Evolutionary conservation across 306 rosid genomes (phyloP), one percentile per base, ranked within the genome.

Genomic region (Albizia julibrissin): DNA sequence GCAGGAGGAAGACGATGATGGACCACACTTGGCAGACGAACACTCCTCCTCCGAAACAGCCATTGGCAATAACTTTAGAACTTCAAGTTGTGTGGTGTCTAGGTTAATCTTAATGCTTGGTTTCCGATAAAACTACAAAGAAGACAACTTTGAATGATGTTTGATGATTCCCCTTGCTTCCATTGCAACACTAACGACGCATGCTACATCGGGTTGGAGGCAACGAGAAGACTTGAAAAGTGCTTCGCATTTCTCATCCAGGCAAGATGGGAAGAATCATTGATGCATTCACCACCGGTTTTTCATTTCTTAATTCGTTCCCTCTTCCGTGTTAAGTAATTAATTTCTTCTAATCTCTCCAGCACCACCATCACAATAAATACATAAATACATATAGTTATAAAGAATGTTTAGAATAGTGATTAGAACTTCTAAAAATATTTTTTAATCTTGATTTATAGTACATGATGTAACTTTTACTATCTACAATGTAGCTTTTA

Each of bases 11-110:
- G 89, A 88, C 0, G 97, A 89, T 27, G 98, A 91, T 14, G 92
- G 86, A 74, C 93, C 87, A 10, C 92, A 84, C 81, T 91, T 91
- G 7, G 89, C 87, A 9, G 98, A 93, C 49, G 99, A 95, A 68
- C 99, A 95, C 86, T 93, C 95, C 80, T 93, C 98, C 84, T 95
- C 97, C 44, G 94, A 90, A 75, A 92, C 97, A 82, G 98, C 98
- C 98, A 95, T 95, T 82, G 22, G 37, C 49, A 72, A 54, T 80
- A 50, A 69, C 59, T 40, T 59, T 1, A 3, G n/a, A 69, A 26
- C 75, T 27, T 22, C 19, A 39, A 34, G 50, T 37, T 71, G 19
- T 43, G 18, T 2, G 40, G 18, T 26, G 49, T 65, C 71, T 83
- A 79, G 84, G 84, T 80, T 61, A 44, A 37, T 69, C 58, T 46